phyloP scores from a whole-genome alignment of 306 rosid species.

The Castanopsis chinensis region DNA sequence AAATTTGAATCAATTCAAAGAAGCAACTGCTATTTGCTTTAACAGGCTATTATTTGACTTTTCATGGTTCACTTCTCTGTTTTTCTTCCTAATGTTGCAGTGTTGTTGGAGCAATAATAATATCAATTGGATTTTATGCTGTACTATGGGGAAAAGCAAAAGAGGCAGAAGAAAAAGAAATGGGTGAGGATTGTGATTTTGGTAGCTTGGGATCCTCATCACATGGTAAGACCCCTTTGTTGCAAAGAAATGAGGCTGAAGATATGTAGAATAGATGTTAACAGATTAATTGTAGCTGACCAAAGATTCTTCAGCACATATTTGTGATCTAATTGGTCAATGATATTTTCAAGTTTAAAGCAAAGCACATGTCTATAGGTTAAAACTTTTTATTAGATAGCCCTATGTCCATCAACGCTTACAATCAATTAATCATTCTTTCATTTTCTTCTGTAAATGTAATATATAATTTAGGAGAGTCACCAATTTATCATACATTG shows the following conservation, averaged over 20 bases:
- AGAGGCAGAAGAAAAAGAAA: constrained; percentile 10
- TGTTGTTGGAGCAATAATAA: constrained; percentile 32
- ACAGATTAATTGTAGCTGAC: background rate
- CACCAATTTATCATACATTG: too few species aligned
- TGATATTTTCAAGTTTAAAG: background rate
- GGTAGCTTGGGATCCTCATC: constrained; percentile 8
- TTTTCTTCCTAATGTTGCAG: constrained; percentile 13
- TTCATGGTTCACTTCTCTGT: background rate
- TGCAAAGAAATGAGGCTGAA: constrained; percentile 18
- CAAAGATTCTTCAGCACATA: background rate
- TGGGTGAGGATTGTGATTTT: background rate
- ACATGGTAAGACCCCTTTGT: constrained; percentile 28
- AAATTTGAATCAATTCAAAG: background rate
- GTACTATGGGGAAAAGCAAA: constrained; percentile 34
- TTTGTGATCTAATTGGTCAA: background rate
- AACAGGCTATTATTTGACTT: background rate
- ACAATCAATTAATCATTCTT: background rate
- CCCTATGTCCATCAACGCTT: background rate
- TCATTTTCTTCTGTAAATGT: background rate
- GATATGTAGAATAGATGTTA: background rate
- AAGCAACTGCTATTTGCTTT: background rate
- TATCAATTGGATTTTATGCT: constrained; percentile 38
- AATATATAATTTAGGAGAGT: background rate
- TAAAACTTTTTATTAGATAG: background rate
- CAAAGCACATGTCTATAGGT: background rate